phyloP scores from a whole-genome alignment of 306 rosid species.

The Argentina anserina region DNA sequence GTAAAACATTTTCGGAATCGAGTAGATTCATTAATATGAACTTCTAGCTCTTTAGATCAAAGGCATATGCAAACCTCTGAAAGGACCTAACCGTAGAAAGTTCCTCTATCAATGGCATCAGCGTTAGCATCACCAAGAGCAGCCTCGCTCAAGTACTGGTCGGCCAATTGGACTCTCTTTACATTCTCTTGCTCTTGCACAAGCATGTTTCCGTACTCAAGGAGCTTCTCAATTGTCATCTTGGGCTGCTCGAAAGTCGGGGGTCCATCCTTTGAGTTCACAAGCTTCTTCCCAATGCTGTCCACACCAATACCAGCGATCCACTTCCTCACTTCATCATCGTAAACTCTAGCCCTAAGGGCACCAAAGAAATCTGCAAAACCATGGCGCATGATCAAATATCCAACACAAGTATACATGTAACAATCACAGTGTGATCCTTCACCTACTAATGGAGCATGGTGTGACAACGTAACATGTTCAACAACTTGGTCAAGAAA shows the following conservation, averaged over 20 bases:
- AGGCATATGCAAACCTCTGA: slow-evolving; percentile 37
- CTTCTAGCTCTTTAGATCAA: background rate
- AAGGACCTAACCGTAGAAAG: slow-evolving; percentile 32
- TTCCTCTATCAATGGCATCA: slow-evolving; percentile 36
- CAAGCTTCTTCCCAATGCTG: slow-evolving; percentile 40
- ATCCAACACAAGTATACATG: background rate
- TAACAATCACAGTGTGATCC: background rate
- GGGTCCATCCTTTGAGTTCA: slow-evolving; percentile 49
- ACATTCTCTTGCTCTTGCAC: slow-evolving; percentile 56
- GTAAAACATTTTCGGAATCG: background rate
- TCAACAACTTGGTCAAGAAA: background rate
- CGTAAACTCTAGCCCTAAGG: slow-evolving; percentile 49
- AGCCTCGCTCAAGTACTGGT: slow-evolving; percentile 49
- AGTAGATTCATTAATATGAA: background rate
- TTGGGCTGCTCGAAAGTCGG: slow-evolving; percentile 48
- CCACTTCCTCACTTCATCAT: slow-evolving; percentile 61
- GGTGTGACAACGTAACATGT: background rate
- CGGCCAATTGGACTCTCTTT: slow-evolving; percentile 62
- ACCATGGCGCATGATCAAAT: background rate
- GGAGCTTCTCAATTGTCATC: slow-evolving; percentile 44
- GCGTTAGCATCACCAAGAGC: slow-evolving; percentile 50
- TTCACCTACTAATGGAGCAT: background rate
- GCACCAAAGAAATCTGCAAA: slow-evolving; percentile 50
- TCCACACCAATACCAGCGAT: slow-evolving; percentile 30
- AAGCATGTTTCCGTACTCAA: slow-evolving; percentile 53